These are phyloP conservation scores for Brassica nigra DNA, from an alignment of 345 rosid species.

Conservation along the genomic window DNA sequence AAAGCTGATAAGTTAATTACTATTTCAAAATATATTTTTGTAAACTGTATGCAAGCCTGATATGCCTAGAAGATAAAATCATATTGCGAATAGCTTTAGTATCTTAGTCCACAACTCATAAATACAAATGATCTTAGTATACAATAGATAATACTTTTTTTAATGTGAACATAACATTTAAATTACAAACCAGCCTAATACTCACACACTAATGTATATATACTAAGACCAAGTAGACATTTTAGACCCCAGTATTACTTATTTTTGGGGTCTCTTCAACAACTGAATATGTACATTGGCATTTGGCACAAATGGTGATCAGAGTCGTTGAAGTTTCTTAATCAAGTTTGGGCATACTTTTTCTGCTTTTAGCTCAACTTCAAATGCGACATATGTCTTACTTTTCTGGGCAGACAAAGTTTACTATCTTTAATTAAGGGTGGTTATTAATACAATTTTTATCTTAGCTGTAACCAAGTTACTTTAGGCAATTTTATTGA, in stretches of 20 bases:
- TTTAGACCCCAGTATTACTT: neutral
- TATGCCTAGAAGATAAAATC: neutral
- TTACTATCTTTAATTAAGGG: neutral
- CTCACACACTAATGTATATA: neutral
- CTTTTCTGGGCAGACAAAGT: neutral
- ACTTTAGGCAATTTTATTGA: neutral
- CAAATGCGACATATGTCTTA: too few species aligned
- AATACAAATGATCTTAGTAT: neutral
- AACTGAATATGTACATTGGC: neutral
- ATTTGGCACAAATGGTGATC: neutral
- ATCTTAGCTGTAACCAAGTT: neutral
- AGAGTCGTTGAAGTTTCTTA: neutral
- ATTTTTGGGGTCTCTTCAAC: neutral
- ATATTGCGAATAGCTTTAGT: conserved; percentile 1
- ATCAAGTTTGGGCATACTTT: neutral
- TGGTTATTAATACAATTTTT: too few species aligned
- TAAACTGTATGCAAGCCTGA: neutral
- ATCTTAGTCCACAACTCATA: conserved; percentile 6
- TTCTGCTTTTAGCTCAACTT: neutral
- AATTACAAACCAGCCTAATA: neutral
- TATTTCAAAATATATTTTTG: neutral
- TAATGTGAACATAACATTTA: neutral
- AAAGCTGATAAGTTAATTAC: neutral
- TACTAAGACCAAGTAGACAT: neutral
- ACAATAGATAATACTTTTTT: neutral